phyloP scores from a whole-genome alignment of 1,284 basidiomycete species.

The Moesziomyces globuligerus region DNA sequence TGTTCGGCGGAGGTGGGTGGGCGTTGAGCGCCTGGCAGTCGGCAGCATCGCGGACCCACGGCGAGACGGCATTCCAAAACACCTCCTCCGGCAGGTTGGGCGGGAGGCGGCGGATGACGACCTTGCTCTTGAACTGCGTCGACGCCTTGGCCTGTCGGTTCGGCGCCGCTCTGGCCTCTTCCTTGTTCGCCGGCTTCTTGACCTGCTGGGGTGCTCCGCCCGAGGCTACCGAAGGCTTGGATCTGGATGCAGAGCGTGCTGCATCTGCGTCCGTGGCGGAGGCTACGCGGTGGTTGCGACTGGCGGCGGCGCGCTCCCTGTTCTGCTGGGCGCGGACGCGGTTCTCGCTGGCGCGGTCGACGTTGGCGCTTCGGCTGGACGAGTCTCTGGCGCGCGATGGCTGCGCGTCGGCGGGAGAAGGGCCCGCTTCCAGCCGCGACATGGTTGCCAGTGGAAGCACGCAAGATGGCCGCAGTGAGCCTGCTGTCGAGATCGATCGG shows the following conservation, averaged over 20 bases:
- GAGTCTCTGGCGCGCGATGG: slow-evolving; percentile 10
- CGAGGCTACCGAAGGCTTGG: neutral
- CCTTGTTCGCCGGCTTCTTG: slow-evolving; percentile 36
- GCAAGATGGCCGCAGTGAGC: neutral
- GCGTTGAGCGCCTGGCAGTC: no score
- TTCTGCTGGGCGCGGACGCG: slow-evolving; percentile 18
- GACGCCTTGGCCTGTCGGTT: slow-evolving; percentile 15
- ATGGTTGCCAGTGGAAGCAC: no score
- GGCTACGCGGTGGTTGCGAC: slow-evolving; percentile 6
- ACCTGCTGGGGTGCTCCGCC: slow-evolving; percentile 22
- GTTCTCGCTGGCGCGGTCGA: slow-evolving; percentile 9
- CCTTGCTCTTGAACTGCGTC: slow-evolving; percentile 75
- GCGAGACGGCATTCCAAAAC: slow-evolving; percentile 89
- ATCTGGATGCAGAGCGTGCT: neutral
- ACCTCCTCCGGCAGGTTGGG: slow-evolving; percentile 89
- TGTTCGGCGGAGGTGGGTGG: slow-evolving; percentile 53
- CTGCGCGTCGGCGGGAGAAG: neutral
- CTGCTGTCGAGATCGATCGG: neutral
- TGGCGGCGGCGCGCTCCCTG: slow-evolving; percentile 12
- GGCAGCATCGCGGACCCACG: slow-evolving; percentile 78
- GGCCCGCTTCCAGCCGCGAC: slow-evolving; percentile 14
- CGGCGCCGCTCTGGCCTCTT: slow-evolving; percentile 4
- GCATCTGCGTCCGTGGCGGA: neutral
- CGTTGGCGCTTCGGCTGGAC: neutral
- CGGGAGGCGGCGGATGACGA: slow-evolving; percentile 85